These are phyloP conservation scores for Ascochyta clinopodiicola DNA, from an alignment of 2,329 filamentous ascomycete genomes.

Conservation along the genomic window DNA sequence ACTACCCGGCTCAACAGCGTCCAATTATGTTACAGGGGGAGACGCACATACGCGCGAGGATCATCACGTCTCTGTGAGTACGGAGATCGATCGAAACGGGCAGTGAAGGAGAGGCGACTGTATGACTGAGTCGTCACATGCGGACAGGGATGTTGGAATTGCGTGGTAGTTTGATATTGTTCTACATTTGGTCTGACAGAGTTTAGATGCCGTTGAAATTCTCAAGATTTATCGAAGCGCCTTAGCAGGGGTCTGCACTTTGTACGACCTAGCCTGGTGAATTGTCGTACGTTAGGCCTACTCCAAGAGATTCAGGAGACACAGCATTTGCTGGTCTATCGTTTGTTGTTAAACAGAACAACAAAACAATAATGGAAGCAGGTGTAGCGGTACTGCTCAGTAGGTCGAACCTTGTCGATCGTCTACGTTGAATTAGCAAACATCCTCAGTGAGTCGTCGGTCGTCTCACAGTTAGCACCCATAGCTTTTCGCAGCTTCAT, in stretches of 20 bases:
- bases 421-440: slow-evolving; percentile 17
- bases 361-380: neutral
- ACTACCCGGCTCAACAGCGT: too few relatives aligned
- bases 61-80: neutral
- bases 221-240: neutral
- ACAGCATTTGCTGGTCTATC: neutral
- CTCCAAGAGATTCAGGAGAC: neutral
- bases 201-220: neutral
- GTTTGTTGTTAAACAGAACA: neutral
- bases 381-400: neutral
- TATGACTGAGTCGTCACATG: neutral
- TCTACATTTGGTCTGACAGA: neutral
- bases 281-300: neutral
- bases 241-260: neutral
- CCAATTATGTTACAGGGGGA: too few relatives aligned
- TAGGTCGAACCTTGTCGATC: slow-evolving; percentile 32
- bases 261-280: neutral
- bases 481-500: slow-evolving; percentile 68
- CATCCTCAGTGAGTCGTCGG: neutral
- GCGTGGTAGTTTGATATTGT: neutral
- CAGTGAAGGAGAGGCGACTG: neutral
- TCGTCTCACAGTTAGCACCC: slow-evolving; percentile 70
- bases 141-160: neutral
- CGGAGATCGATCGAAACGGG: neutral
- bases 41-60: too few relatives aligned